Percentiles rank a stretch among this genome's conserved stretches.
phyloP scores from a whole-genome alignment of 352 stramenopile species.

The Aphanomyces astaci region DNA sequence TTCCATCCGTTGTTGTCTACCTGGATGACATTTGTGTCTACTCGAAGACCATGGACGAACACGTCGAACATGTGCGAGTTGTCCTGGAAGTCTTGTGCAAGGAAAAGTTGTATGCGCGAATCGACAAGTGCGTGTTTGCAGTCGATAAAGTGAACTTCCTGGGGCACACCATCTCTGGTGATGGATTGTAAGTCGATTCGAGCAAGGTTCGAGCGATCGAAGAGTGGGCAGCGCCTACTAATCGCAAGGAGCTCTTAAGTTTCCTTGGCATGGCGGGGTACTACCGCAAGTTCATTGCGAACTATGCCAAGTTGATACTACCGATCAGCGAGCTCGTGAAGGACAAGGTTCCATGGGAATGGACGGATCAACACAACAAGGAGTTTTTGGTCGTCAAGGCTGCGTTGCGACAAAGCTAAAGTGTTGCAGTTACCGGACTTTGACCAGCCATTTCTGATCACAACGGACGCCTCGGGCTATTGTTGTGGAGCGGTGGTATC shows the following conservation, averaged over 20 bases:
- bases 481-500: slow-evolving; percentile 19
- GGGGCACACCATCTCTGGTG: too few species aligned
- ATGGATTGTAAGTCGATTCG: too few species aligned
- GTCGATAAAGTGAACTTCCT: too few species aligned
- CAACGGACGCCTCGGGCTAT: slow-evolving; percentile 28
- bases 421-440: not conserved
- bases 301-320: slow-evolving; percentile 22
- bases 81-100: too few species aligned
- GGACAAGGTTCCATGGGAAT: slow-evolving; percentile 20
- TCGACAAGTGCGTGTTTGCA: too few species aligned
- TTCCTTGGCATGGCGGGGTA: slow-evolving; percentile 28
- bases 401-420: not conserved
- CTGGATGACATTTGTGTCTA: too few species aligned
- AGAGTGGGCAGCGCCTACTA: too few species aligned
- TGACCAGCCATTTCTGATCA: slow-evolving; percentile 9
- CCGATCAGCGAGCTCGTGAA: slow-evolving; percentile 24
- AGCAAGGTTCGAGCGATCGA: too few species aligned
- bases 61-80: too few species aligned
- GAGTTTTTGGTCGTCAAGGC: not conserved
- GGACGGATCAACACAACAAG: not conserved
- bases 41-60: too few species aligned
- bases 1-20: too few species aligned
- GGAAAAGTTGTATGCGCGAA: too few species aligned
- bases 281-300: slow-evolving; percentile 26
- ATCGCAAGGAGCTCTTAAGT: slow-evolving; percentile 21